Evolutionary conservation across 1,284 basidiomycete genomes (phyloP).

Genomic region (Ustilago esculenta): DNA sequence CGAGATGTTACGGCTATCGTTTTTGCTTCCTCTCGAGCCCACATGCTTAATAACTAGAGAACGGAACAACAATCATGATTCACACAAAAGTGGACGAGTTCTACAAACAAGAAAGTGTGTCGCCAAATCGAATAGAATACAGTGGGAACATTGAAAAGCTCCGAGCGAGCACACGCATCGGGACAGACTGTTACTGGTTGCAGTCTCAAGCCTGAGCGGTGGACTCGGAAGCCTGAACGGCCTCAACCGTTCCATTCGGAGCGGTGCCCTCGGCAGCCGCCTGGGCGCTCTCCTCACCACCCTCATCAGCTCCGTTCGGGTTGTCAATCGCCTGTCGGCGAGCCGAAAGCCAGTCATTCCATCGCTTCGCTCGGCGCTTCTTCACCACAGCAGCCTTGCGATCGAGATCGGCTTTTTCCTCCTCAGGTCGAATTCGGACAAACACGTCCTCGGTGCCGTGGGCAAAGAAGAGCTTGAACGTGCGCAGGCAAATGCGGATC

Average conservation of each 20-base stretch:
- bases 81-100: background rate
- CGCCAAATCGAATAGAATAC: slow-evolving; percentile 3
- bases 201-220: slow-evolving; percentile 6
- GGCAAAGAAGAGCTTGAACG: slow-evolving; percentile 69
- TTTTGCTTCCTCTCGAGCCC: too few relatives aligned
- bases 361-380: slow-evolving; percentile 35
- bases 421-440: slow-evolving; percentile 48
- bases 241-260: slow-evolving; percentile 15
- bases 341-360: slow-evolving; percentile 52
- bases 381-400: slow-evolving; percentile 25
- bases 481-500: slow-evolving; percentile 68
- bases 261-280: slow-evolving; percentile 6
- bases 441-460: slow-evolving; percentile 68
- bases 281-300: slow-evolving; percentile 5
- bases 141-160: too few relatives aligned
- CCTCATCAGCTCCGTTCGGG: slow-evolving; percentile 13
- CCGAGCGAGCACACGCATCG: too few relatives aligned
- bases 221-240: slow-evolving; percentile 9
- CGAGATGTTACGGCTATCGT: too few relatives aligned
- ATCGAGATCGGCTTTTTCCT: slow-evolving; percentile 30
- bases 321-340: slow-evolving; percentile 51
- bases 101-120: too few relatives aligned
- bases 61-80: slow-evolving; percentile 2
- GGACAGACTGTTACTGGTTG: too few relatives aligned
- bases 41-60: background rate